These are phyloP conservation scores for Phialophora macrospora DNA, from an alignment of 2,329 filamentous ascomycete species.

Conservation along the genomic window DNA sequence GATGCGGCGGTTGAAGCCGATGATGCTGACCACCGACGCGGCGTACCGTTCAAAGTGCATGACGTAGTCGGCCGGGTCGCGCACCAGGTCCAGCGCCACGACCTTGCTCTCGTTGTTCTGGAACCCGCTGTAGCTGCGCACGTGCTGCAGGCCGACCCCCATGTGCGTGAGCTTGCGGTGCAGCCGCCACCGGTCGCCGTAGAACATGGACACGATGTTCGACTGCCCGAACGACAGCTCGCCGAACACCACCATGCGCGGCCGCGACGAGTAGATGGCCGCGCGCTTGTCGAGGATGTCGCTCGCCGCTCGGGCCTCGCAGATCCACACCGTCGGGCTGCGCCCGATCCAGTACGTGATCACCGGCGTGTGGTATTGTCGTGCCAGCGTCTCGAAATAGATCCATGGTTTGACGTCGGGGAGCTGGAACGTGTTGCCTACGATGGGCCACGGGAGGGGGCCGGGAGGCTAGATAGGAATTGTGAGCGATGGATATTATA, in stretches of 20 bases:
- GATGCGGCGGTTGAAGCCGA: constrained; percentile 48
- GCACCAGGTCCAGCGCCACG: constrained; percentile 54
- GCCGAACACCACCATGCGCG: constrained; percentile 43
- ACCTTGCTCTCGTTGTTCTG: constrained; percentile 64
- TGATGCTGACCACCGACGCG: constrained; percentile 49
- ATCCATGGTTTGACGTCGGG: constrained; percentile 63
- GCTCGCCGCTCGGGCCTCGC: constrained; percentile 42
- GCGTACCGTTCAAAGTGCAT: constrained; percentile 50
- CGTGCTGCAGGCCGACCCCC: constrained; percentile 61
- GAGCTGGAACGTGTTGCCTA: constrained; percentile 62
- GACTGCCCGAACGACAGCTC: constrained; percentile 40
- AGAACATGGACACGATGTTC: constrained; percentile 53
- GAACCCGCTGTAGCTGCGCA: constrained; percentile 58
- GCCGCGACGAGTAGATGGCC: constrained; percentile 43
- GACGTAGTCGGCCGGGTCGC: constrained; percentile 45
- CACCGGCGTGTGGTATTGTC: constrained; percentile 55
- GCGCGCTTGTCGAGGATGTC: constrained; percentile 45
- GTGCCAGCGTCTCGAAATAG: constrained; percentile 61
- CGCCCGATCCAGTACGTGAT: constrained; percentile 64
- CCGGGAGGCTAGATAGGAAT: constrained; percentile 55
- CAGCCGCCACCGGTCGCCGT: constrained; percentile 47
- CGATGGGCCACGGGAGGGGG: constrained; percentile 59
- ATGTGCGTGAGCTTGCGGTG: constrained; percentile 59
- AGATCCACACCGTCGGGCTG: constrained; percentile 42
- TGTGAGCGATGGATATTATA: not conserved